These are phyloP conservation scores for Puccinellia tenuiflora DNA, from an alignment of 176 grass and related monocot species.

Conservation along the genomic window DNA sequence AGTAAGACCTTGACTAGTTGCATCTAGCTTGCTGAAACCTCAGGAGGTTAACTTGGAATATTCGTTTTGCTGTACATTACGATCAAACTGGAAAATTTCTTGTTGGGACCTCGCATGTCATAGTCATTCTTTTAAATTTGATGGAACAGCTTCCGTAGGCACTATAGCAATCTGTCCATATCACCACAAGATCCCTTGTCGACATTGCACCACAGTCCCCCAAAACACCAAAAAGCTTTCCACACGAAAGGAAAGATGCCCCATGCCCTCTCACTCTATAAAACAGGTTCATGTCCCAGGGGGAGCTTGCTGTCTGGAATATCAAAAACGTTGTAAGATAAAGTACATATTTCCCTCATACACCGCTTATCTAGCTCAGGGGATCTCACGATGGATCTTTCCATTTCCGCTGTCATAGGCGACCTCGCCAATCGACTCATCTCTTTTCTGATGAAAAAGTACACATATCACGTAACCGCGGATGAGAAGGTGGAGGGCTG, in stretches of 20 bases:
- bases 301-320: neutral
- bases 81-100: neutral
- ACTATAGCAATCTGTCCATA: neutral
- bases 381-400: neutral
- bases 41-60: neutral
- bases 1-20: neutral
- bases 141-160: neutral
- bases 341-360: neutral
- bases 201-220: neutral
- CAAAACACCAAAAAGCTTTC: neutral
- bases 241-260: neutral
- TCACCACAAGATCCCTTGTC: neutral
- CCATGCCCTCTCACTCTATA: neutral
- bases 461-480: neutral
- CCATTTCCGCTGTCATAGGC: neutral
- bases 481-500: neutral
- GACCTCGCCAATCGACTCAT: neutral
- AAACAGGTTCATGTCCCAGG: neutral
- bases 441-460: neutral
- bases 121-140: neutral
- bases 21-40: neutral
- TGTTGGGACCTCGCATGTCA: neutral
- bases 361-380: neutral
- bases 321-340: neutral
- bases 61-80: neutral